Evolutionary conservation across 2,329 filamentous ascomycete genomes (phyloP).

Genomic region (Peltaster fructicola): DNA sequence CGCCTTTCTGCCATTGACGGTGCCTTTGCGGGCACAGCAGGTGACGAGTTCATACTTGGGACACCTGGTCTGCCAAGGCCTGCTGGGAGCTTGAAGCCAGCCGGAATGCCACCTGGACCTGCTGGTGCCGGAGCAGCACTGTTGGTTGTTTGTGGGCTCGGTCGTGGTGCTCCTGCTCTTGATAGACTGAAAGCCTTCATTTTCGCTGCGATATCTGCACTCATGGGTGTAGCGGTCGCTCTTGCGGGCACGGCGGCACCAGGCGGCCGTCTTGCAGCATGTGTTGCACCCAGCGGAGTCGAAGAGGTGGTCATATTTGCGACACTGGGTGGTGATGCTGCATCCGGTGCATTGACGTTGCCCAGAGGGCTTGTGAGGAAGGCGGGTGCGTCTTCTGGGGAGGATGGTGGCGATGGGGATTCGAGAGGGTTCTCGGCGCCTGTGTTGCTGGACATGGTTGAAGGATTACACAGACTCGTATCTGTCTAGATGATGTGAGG

Average conservation of each 20-base stretch:
- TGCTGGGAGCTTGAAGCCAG: slow-evolving; percentile 26
- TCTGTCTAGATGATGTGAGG: too few relatives aligned
- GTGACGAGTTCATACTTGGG: slow-evolving; percentile 30
- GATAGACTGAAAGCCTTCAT: slow-evolving; percentile 54
- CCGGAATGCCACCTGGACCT: slow-evolving; percentile 21
- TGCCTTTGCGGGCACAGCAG: slow-evolving; percentile 26
- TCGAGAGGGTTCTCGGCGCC: slow-evolving; percentile 7
- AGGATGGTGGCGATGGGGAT: slow-evolving; percentile 13
- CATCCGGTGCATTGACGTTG: too few relatives aligned
- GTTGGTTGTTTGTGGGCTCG: slow-evolving; percentile 4
- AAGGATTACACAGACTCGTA: too few relatives aligned
- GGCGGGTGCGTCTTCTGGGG: slow-evolving; percentile 8
- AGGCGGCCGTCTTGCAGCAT: slow-evolving; percentile 41
- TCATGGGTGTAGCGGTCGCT: slow-evolving; percentile 29
- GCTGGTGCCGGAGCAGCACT: background rate
- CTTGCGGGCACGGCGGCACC: slow-evolving; percentile 25
- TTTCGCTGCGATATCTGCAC: slow-evolving; percentile 44
- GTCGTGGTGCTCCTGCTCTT: slow-evolving; percentile 35
- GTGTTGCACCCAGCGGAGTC: slow-evolving; percentile 63
- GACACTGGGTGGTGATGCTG: too few relatives aligned
- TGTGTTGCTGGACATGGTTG: too few relatives aligned
- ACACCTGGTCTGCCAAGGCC: slow-evolving; percentile 20
- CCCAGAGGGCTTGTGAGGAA: too few relatives aligned
- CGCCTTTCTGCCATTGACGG: slow-evolving; percentile 51
- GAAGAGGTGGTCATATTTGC: slow-evolving; percentile 67